Base-by-base conservation (phyloP, 2,329 filamentous ascomycete species). In the Anthostomella pinea region DNA sequence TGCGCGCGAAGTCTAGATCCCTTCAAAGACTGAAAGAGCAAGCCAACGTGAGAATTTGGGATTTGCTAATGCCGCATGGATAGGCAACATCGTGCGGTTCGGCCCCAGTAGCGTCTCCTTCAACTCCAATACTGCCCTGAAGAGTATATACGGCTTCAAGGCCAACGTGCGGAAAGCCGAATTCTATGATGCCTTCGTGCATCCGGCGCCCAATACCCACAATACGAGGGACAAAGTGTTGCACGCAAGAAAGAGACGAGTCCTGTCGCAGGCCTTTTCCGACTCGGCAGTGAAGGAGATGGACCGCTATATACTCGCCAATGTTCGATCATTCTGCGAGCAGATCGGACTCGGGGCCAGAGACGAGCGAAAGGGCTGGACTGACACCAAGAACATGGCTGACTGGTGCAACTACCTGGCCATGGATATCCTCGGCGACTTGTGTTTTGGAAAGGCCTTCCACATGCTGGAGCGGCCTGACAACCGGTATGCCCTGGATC, bases 61-160 rank as follows among this genome's bases (percentile, higher is more conserved):
- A n/a, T n/a, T n/a, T n/a, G n/a, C n/a, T n/a, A n/a, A n/a, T n/a
- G n/a, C n/a, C n/a, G n/a, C n/a, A n/a, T n/a, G n/a, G n/a, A n/a
- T 1, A 79, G 77, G 79, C 50, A 66, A 70, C n/a, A 60, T 80
- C 33, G 83, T 91, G n/a, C 84, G 87, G 18, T 86, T 84, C 48
- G 85, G 84, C 0, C 87, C 87, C 28, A 87, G 88, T 60, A 79
- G 77, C 42, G 66, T 95, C 26, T 87, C 82, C 1, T 78, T 94
- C 66, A 91, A 93, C 69, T 82, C 79, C 36, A 75, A 75, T 43
- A 73, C 74, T 6, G 83, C 84, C 1, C 67, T 87, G 39, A 78
- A 79, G 57, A 73, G 79, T 13, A 82, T 85, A 43, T 81, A 83
- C 62, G 77, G 79, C 46, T 78, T 80, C 66, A 69, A 69, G 31